phyloP scores from a whole-genome alignment of 2,329 filamentous ascomycete species.

The Diaporthe helianthi region DNA sequence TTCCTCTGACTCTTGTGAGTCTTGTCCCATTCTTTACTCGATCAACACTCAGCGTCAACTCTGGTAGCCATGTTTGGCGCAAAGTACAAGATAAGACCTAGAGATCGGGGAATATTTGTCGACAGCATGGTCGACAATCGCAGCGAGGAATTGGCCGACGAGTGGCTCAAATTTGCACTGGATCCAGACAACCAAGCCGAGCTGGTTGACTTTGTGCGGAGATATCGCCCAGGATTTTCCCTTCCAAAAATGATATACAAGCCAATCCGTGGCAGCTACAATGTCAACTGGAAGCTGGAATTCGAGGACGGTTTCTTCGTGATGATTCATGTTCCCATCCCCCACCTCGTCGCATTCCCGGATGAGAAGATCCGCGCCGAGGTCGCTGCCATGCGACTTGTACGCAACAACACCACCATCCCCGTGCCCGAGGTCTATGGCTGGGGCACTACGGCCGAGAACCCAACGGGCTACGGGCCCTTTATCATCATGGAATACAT shows the following conservation, averaged over 20 bases:
- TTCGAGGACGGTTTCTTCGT: conserved; percentile 22
- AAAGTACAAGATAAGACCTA: neutral
- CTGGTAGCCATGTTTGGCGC: too few species aligned
- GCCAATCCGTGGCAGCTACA: conserved; percentile 23
- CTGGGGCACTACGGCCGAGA: conserved; percentile 42
- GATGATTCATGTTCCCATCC: conserved; percentile 23
- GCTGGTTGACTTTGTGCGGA: conserved; percentile 7
- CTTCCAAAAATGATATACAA: neutral
- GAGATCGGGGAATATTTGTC: neutral
- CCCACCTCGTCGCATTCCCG: conserved; percentile 37
- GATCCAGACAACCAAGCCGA: neutral
- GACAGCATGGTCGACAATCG: neutral
- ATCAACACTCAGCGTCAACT: neutral
- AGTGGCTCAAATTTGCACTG: neutral
- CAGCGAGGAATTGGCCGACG: neutral
- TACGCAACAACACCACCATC: conserved; percentile 44
- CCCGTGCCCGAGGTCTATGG: conserved; percentile 45
- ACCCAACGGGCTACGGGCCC: conserved; percentile 44
- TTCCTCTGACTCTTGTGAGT: too few species aligned
- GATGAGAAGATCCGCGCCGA: conserved; percentile 48
- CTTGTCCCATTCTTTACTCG: neutral
- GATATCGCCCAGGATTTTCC: neutral
- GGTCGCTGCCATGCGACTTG: conserved; percentile 45
- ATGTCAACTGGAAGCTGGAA: conserved; percentile 26
- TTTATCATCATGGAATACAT: conserved; percentile 50